These are phyloP conservation scores for Pseudogymnoascus sp. DNA, from an alignment of 2,329 filamentous ascomycete species.

Conservation along the genomic window DNA sequence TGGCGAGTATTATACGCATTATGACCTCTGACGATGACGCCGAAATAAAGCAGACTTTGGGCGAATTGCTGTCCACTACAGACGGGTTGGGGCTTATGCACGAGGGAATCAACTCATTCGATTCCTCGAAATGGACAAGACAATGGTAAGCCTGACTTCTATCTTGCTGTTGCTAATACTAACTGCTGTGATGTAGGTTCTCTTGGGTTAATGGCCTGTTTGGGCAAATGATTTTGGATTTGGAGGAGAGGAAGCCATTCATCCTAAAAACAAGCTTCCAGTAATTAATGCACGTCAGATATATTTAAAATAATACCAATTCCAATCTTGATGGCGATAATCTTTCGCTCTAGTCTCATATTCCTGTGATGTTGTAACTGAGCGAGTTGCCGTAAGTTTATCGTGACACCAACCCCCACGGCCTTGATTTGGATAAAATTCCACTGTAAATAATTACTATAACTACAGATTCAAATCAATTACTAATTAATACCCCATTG, in stretches of 20 bases:
- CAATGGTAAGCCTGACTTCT: slow-evolving; percentile 30
- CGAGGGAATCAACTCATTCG: slow-evolving; percentile 40
- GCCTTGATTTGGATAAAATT: not conserved
- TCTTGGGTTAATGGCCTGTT: slow-evolving; percentile 88
- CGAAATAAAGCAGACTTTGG: slow-evolving; percentile 26
- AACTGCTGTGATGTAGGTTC: slow-evolving; percentile 38
- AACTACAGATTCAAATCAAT: not conserved
- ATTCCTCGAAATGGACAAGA: slow-evolving; percentile 35
- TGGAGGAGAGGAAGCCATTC: slow-evolving; percentile 65
- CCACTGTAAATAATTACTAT: not conserved
- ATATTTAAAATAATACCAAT: not conserved
- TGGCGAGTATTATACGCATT: slow-evolving; percentile 47
- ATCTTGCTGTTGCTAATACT: not conserved
- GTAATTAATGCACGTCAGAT: slow-evolving; percentile 10
- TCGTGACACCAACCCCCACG: not conserved
- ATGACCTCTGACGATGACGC: slow-evolving; percentile 37
- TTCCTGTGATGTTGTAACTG: not conserved
- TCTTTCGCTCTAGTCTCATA: not conserved
- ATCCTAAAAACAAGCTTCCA: slow-evolving; percentile 48
- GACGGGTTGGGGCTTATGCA: slow-evolving; percentile 38
- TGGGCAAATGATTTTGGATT: slow-evolving; percentile 70
- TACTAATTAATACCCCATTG: not conserved
- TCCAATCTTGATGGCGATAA: not conserved
- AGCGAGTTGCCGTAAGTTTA: not conserved
- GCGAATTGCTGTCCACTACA: slow-evolving; percentile 23